Evolutionary conservation across 768 basidiomycete genomes (phyloP).

Genomic region (Holtermannia corniformis): DNA sequence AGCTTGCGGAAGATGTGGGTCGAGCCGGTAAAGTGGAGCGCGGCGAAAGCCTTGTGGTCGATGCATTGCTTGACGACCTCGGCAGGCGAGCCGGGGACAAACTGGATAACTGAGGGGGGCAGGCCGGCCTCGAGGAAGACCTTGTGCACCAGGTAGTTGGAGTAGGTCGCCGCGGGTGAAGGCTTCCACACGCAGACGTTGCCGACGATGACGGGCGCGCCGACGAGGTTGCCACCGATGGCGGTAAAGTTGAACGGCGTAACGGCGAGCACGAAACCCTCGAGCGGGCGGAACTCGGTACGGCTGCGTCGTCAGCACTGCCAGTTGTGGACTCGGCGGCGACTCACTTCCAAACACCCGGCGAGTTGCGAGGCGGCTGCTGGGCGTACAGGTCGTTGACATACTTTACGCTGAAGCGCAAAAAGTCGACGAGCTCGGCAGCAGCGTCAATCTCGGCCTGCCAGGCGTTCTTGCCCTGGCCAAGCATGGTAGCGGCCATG

Average conservation of each 20-base stretch:
- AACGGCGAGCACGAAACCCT: conserved; percentile 95
- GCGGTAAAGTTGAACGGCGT: conserved; percentile 95
- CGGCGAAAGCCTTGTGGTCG: conserved; percentile 66
- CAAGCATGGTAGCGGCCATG: conserved; percentile 92
- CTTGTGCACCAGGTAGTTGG: conserved; percentile 85
- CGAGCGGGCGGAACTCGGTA: conserved; percentile 90
- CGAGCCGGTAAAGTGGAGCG: conserved; percentile 92
- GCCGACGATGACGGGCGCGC: conserved; percentile 83
- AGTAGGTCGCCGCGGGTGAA: conserved; percentile 86
- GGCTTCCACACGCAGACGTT: conserved; percentile 98
- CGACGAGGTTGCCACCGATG: conserved; percentile 80
- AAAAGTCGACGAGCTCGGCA: conserved; percentile 91
- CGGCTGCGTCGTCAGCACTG: conserved; percentile 52
- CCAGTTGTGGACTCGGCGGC: neutral
- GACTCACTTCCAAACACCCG: conserved; percentile 89
- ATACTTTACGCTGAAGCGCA: conserved; percentile 92
- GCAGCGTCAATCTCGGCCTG: conserved; percentile 99
- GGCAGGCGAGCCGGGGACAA: conserved; percentile 75
- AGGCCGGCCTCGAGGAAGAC: conserved; percentile 89
- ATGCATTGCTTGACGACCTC: conserved; percentile 80
- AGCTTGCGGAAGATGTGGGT: conserved; percentile 88
- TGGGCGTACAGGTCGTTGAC: conserved; percentile 88
- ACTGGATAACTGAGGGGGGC: conserved; percentile 91
- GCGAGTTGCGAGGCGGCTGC: conserved; percentile 77
- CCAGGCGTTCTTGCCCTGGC: conserved; percentile 98